phyloP scores from a whole-genome alignment of 805 yeast species.

The Blastobotrys americana region DNA sequence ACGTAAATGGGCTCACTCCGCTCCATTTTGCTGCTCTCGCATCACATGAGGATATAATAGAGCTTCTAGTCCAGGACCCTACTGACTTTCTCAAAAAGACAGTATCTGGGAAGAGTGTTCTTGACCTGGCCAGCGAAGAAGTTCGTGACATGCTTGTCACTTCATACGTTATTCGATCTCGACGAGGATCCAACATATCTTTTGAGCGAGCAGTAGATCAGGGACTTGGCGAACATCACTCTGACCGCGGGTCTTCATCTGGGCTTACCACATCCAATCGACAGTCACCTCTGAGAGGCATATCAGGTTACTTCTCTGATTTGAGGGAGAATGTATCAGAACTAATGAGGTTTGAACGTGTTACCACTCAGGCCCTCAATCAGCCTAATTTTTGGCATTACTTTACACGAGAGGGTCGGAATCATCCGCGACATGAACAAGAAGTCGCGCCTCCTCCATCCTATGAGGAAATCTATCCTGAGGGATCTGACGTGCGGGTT shows the following conservation, averaged over 20 bases:
- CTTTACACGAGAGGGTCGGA: constrained; percentile 8
- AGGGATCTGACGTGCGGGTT: constrained; percentile 14
- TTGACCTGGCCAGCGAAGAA: constrained; percentile 22
- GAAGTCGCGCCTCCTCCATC: constrained; percentile 18
- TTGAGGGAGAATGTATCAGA: constrained; percentile 9
- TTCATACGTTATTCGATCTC: constrained; percentile 1
- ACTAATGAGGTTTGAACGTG: constrained; percentile 4
- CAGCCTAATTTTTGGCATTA: constrained; percentile 12
- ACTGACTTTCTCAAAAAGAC: constrained; percentile 51
- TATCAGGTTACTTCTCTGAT: constrained; percentile 9
- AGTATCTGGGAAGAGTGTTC: constrained; percentile 36
- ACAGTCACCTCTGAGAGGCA: neutral
- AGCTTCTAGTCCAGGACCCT: constrained; percentile 53
- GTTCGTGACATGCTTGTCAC: constrained; percentile 10
- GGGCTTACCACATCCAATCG: neutral
- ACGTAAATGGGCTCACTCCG: constrained; percentile 78
- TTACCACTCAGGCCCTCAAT: constrained; percentile 1
- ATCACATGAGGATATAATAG: constrained; percentile 64
- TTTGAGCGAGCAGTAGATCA: neutral
- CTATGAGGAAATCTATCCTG: constrained; percentile 25
- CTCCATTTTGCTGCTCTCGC: constrained; percentile 75
- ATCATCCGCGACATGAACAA: neutral
- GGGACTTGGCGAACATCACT: neutral
- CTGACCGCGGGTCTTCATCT: neutral
- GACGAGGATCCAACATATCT: neutral